Base-by-base conservation (phyloP, 768 basidiomycete species). In the Ephemerocybe angulata region DNA sequence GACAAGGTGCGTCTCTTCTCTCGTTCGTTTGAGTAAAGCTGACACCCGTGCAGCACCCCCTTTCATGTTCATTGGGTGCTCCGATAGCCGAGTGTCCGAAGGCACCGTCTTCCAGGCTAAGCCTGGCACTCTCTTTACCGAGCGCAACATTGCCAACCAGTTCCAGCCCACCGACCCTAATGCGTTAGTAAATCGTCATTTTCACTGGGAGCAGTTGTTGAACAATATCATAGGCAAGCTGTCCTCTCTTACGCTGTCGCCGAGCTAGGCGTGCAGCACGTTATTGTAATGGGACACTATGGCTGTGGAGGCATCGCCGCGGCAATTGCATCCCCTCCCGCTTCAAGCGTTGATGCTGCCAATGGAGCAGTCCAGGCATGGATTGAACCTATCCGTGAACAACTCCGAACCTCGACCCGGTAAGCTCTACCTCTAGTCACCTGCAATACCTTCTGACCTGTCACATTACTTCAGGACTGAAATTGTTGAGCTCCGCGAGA, bases 251-350 rank as follows among this genome's bases (percentile, higher is more conserved):
- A 74, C 42, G 75, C 72, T 10, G 70, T 76, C 17, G 60, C 69
- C 17, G 62, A 62, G 17, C 64, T 76, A 12, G 64, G 65, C 3
- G 73, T 76, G 13, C 64, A 70, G 46, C 74, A 76, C 43, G 63
- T 76, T 47, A 68, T 76, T 44, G 71, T 76, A 13, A 72, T 76
- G 71, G 75, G 74, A 0, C 74, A 76, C 56, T 76, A 76, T 47
- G 75, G 74, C 1, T 76, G 74, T 52, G 73, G 74, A 17, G 75
- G 75, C 29, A 68, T 76, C 12, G 74, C 69, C 12, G 72, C 73
- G 27, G 66, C 73, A 5, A 72, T 72, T 53, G 62, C 65, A n/a
- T 58, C 66, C 1, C 61, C 63, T 1, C 63, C 67, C 1, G 30
- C 35, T 3, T 41, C 50, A 12, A 58, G 60, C 22, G 54, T 68